Base-by-base conservation (phyloP, 768 basidiomycete species). In the Collybia mongolica region DNA sequence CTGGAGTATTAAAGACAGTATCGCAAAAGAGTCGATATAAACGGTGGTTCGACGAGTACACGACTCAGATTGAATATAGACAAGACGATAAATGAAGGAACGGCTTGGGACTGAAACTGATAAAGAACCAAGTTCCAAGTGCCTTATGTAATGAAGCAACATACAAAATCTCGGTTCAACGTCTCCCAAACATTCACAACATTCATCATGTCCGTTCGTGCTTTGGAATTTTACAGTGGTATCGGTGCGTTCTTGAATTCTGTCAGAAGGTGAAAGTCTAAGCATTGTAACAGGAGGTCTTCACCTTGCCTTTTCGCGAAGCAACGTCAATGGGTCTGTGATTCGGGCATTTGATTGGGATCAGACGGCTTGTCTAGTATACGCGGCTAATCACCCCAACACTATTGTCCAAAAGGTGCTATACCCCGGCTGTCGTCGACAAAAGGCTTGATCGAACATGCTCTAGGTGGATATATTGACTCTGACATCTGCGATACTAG, bases 291-390 rank as follows among this genome's bases (percentile, higher is more conserved):
- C 52, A 90, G 90, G 88, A 20, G 90, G 90, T 6, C 71, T 92
- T 5, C 86, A 88, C 69, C 70, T 80, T 20, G 89, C 88, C 5
- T 72, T 92, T 15, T 59, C 68, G 39, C 74, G 80, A 44, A 83
- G 82, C 57, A 60, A 57, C 8, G 66, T 80, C 39, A 57, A 70
- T 17, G 81, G 72, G 4, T 57, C 65, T 0, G 74, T 88, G 26
- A 68, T 84, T 5, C 78, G 77, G 53, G 88, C 90, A n/a, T 90
- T 84, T 60, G 90, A 92, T 63, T 90, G 89, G 88, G 89, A 91
- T 69, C 87, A 82, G 56, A 73, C 72, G 17, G 88, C 88, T 29
- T 85, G 83, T 56, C 75, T 75, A 47, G 88, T 89, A 15, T 92
- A 93, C 64, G 66, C 66, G 17, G 73, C 76, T 17, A 90, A 91